Conservation (phyloP, 352 stramenopile genomes). For the Globisporangium cederbergense region DNA sequence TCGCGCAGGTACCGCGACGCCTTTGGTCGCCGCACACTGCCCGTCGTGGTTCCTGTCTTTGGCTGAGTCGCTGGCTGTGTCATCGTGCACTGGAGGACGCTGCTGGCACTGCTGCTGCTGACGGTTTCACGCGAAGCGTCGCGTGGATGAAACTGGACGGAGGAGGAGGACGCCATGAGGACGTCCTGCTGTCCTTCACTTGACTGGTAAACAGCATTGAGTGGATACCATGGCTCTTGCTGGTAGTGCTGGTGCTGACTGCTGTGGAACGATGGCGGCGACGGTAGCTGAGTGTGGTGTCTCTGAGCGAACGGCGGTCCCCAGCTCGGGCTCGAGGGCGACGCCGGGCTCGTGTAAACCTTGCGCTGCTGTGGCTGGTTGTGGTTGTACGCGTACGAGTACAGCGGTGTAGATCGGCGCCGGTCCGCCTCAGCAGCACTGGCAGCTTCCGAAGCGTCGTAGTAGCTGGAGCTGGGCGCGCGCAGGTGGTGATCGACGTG, state of each 20-base stretch:
- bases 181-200: not conserved
- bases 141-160: not conserved
- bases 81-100: not conserved
- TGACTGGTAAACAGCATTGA: not conserved
- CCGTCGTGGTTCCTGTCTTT: not conserved
- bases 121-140: not conserved
- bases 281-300: no score
- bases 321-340: slow-evolving; percentile 13
- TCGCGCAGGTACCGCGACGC: slow-evolving; percentile 62
- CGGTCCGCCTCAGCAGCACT: not conserved
- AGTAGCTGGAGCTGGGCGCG: not conserved
- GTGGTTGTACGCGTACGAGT: slow-evolving; percentile 3
- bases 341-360: not conserved
- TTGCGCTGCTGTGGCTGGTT: not conserved
- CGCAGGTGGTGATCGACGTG: not conserved
- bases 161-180: not conserved
- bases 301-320: not conserved
- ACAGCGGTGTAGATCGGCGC: not conserved
- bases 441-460: no score
- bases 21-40: slow-evolving; percentile 22
- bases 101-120: not conserved
- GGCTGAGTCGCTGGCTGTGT: not conserved
- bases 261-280: no score
- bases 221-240: not conserved
- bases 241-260: not conserved